Conservation (phyloP, 2,329 filamentous ascomycete species). For the Cladophialophora carrionii region DNA sequence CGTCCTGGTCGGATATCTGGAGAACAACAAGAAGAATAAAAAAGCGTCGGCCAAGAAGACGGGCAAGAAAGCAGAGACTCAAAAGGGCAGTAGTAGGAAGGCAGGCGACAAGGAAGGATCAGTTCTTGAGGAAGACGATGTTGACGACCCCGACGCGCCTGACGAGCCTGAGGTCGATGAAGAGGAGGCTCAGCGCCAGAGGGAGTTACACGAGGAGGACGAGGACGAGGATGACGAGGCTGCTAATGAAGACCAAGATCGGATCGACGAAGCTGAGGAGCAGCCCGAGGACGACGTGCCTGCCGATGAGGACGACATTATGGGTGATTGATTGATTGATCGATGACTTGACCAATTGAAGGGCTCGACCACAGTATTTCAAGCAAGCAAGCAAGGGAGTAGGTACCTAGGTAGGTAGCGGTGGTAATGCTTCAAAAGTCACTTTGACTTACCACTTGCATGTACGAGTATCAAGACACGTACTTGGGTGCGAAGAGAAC, state of each 20-base stretch:
- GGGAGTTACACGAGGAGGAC: slow-evolving; percentile 29
- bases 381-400: background rate
- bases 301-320: slow-evolving; percentile 36
- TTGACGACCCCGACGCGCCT: slow-evolving; percentile 33
- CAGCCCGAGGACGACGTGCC: slow-evolving; percentile 12
- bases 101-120: slow-evolving; percentile 31
- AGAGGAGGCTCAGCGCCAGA: slow-evolving; percentile 32
- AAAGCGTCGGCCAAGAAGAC: slow-evolving; percentile 30
- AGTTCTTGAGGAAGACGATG: slow-evolving; percentile 36
- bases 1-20: slow-evolving; percentile 79
- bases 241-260: slow-evolving; percentile 5
- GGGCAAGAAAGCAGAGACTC: slow-evolving; percentile 29
- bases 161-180: slow-evolving; percentile 35
- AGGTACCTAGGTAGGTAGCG: too few relatives aligned
- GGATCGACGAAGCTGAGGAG: slow-evolving; percentile 16
- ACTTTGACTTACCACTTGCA: background rate
- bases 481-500: background rate
- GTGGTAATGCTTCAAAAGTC: too few relatives aligned
- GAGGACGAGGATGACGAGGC: slow-evolving; percentile 17
- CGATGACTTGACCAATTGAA: too few relatives aligned
- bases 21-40: slow-evolving; percentile 62
- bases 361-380: too few relatives aligned
- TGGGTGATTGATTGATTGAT: slow-evolving; percentile 36
- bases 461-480: background rate
- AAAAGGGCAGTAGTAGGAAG: slow-evolving; percentile 15